phyloP scores from a whole-genome alignment of 2,329 filamentous ascomycete genomes.

The Penicillium sp. region DNA sequence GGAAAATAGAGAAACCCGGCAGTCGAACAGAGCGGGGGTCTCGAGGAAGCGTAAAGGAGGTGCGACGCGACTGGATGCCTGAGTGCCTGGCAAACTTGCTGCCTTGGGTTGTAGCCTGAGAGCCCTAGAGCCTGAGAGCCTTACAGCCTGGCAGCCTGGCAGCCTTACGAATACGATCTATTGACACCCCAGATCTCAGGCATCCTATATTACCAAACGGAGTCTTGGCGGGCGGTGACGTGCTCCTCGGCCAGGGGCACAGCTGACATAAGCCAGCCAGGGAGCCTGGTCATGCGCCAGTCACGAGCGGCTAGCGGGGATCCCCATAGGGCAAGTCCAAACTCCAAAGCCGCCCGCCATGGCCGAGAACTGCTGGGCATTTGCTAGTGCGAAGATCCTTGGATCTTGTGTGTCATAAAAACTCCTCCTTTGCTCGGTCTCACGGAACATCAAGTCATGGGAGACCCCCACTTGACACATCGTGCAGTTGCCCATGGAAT shows the following conservation, averaged over 20 bases:
- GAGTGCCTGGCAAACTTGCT: slow-evolving; percentile 7
- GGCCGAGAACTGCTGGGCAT: slow-evolving; percentile 1
- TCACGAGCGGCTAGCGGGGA: neutral
- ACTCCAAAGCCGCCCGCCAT: neutral
- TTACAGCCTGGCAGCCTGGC: neutral
- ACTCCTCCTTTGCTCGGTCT: slow-evolving; percentile 15
- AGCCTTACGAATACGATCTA: neutral
- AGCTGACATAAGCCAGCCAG: neutral
- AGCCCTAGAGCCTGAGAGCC: neutral
- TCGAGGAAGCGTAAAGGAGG: slow-evolving; percentile 18
- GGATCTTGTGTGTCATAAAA: slow-evolving; percentile 22
- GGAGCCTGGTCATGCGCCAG: no score
- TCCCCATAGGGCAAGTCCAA: slow-evolving; percentile 1
- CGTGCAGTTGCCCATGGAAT: slow-evolving; percentile 13
- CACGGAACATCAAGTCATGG: slow-evolving; percentile 16
- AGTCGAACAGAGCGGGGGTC: slow-evolving; percentile 16
- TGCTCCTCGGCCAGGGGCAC: no score
- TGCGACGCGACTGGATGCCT: slow-evolving; percentile 19
- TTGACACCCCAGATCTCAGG: neutral
- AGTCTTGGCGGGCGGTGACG: neutral
- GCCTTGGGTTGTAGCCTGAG: neutral
- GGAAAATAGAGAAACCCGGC: slow-evolving; percentile 6
- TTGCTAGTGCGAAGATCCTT: neutral
- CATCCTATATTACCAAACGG: neutral
- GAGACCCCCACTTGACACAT: slow-evolving; percentile 21